Percentiles rank a stretch among this genome's conserved stretches.
Conservation (phyloP, 306 rosid genomes). For the Geum urbanum region DNA sequence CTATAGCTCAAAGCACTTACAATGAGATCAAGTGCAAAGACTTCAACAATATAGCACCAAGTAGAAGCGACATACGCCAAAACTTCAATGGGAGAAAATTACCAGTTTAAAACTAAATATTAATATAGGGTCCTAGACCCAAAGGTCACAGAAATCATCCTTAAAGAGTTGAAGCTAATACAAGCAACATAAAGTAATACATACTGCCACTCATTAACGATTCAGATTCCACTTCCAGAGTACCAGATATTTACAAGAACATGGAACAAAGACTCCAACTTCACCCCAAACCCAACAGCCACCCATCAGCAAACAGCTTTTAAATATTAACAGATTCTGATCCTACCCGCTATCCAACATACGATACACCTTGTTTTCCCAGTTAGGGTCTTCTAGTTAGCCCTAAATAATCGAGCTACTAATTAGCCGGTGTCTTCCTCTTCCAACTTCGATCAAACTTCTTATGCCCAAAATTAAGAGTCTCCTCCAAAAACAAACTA, state of each 20-base stretch:
- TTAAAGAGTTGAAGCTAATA: neutral
- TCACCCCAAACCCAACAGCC: constrained; percentile 7
- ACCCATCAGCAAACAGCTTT: constrained; percentile 14
- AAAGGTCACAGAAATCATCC: neutral
- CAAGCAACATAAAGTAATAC: constrained; percentile 13
- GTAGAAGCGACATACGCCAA: neutral
- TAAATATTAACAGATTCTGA: constrained; percentile 30
- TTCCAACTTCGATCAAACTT: constrained; percentile 30
- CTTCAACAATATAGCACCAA: neutral
- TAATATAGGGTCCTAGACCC: neutral
- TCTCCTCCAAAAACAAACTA: constrained; percentile 42
- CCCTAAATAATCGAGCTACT: constrained; percentile 54
- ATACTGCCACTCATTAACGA: constrained; percentile 19
- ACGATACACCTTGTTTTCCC: neutral
- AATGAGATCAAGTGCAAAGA: neutral
- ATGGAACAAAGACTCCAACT: constrained; percentile 9
- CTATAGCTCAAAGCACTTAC: no score
- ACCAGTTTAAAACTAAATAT: neutral
- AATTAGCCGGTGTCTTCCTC: constrained; percentile 41
- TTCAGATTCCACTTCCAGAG: constrained; percentile 10
- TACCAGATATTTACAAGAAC: constrained; percentile 24
- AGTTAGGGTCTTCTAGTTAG: constrained; percentile 25
- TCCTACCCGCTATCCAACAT: constrained; percentile 29
- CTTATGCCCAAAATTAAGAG: constrained; percentile 35
- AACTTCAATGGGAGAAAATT: neutral